Evolutionary conservation across 352 stramenopile species (phyloP), one percentile per base, ranked within the genome.

Genomic region (Ochromonadaceae sp.): DNA sequence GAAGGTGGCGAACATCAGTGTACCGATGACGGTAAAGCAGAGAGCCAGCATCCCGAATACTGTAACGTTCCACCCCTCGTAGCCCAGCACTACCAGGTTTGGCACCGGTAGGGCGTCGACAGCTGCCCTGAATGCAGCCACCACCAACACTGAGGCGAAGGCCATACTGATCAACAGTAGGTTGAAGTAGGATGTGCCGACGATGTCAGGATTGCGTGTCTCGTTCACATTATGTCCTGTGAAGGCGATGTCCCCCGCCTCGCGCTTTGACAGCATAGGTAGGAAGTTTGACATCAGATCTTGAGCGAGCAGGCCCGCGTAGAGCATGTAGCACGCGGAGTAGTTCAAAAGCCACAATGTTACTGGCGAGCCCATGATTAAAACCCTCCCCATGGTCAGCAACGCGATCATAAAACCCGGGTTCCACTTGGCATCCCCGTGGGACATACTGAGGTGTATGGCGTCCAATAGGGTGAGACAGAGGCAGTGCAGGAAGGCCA

Each of bases 391-490:
- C 30, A 46, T n/a, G 32, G 58, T 46, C 25, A 70, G 25, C 41
- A 70, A 42, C n/a, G 66, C 31, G 22, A 59, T n/a, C 25, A 67
- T 56, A 67, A 57, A 70, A 22, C 65, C 65, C n/a, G 65, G 55
- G 38, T 26, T 43, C 65, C 65, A 70, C 28, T 59, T 30, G 25
- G 32, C 59, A 28, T 66, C 66, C n/a, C 65, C 55, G 14, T 70
- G 32, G 25, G 35, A 61, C 5, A 70, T 58, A 42, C 31, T 32
- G 28, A 62, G 25, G 42, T 70, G 65, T 32, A 70, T 60, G 14
- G 25, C n/a, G 43, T 70, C 65, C 17, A 70, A 58, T n/a, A 70
- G 57, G 12, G 66, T 30, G 25, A 70, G 20, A 26, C 14, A 44
- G 4, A 47, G 58, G 36, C 30, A 25, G 61, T 70, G 40, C 20